phyloP scores from a whole-genome alignment of 1,139 yeast species.

The Geotrichum aggregatum region DNA sequence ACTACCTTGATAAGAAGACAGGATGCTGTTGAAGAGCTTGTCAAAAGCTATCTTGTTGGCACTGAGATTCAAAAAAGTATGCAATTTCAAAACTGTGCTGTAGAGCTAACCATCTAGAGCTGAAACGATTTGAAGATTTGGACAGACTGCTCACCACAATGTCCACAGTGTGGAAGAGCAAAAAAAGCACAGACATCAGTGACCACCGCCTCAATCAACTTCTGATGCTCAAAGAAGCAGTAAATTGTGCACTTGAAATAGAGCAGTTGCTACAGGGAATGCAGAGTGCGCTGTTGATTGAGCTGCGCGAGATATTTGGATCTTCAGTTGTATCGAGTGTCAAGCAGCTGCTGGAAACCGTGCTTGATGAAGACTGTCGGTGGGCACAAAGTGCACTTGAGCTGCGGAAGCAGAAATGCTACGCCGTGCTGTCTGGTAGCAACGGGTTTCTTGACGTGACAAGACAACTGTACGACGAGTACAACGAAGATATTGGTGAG shows the following conservation, averaged over 20 bases:
- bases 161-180: conserved; percentile 14
- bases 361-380: conserved; percentile 42
- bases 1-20: conserved; percentile 30
- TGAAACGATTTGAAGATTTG: conserved; percentile 19
- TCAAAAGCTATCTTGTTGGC: neutral
- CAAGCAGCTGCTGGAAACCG: conserved; percentile 33
- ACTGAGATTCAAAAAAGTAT: conserved; percentile 11
- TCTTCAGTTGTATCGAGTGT: conserved; percentile 27
- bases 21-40: conserved; percentile 18
- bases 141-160: conserved; percentile 19
- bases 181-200: conserved; percentile 8
- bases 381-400: conserved; percentile 45
- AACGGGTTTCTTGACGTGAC: conserved; percentile 49
- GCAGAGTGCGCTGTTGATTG: conserved; percentile 10
- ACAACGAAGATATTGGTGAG: conserved; percentile 40
- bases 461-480: conserved; percentile 41
- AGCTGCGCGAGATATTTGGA: conserved; percentile 9
- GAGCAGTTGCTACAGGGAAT: conserved; percentile 5
- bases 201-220: conserved; percentile 18
- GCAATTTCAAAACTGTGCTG: too few relatives aligned
- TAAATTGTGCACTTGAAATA: conserved; percentile 6
- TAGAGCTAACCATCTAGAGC: conserved; percentile 1
- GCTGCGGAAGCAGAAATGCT: conserved; percentile 44
- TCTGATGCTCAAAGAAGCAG: conserved; percentile 19
- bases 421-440: conserved; percentile 44